Percentiles rank a stretch among this genome's conserved stretches.
Evolutionary conservation across 176 grass and related monocot genomes (phyloP).

Genomic region (Oryza officinalis): DNA sequence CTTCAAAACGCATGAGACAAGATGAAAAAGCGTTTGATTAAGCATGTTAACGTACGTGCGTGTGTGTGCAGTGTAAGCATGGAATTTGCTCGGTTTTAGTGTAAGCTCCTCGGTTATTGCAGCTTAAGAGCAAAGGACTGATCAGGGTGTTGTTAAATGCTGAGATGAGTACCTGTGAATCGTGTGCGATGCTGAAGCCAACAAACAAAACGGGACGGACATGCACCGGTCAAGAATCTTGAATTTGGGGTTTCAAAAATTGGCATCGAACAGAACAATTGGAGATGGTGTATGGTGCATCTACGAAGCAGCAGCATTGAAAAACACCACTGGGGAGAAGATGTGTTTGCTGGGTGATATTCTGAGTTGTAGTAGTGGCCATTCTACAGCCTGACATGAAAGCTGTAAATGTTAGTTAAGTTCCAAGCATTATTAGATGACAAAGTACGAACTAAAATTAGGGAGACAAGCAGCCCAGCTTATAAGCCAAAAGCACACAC

Average conservation of each 20-base stretch:
- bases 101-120: slow-evolving; percentile 7
- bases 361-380: background rate
- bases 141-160: slow-evolving; percentile 15
- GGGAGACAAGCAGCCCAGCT: too few relatives aligned
- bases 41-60: background rate
- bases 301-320: slow-evolving; percentile 17
- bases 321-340: background rate
- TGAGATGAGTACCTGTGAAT: background rate
- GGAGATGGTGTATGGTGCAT: slow-evolving; percentile 19
- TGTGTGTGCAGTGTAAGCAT: background rate
- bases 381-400: background rate
- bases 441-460: background rate
- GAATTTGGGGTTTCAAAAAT: slow-evolving; percentile 20
- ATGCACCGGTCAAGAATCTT: slow-evolving; percentile 37
- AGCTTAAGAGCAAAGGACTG: background rate
- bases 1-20: slow-evolving; percentile 32
- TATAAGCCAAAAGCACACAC: background rate
- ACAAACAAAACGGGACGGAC: background rate
- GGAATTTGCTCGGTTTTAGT: slow-evolving; percentile 42
- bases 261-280: background rate
- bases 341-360: slow-evolving; percentile 16
- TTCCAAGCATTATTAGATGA: background rate
- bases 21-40: background rate
- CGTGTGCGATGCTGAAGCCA: slow-evolving; percentile 7
- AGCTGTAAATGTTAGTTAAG: background rate